Evolutionary conservation across 306 rosid genomes (phyloP).

Genomic region (Corylus americana): DNA sequence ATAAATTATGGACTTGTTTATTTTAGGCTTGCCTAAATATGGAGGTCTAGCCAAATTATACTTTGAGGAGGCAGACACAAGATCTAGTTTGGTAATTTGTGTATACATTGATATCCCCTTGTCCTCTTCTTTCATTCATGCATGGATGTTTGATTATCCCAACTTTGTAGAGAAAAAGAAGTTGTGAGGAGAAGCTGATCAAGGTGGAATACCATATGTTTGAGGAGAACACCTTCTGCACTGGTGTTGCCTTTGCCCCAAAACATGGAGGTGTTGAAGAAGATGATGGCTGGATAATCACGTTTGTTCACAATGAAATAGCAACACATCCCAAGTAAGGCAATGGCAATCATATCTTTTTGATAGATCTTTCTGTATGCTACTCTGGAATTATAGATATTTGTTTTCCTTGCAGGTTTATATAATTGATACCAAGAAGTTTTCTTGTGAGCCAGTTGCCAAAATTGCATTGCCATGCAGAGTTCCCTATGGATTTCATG

Average conservation of each 20-base stretch:
- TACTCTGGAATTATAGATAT: not conserved
- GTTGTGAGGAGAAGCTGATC: conserved; percentile 28
- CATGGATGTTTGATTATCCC: not conserved
- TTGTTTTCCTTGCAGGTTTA: conserved; percentile 41
- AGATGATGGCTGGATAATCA: conserved; percentile 81
- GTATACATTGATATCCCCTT: not conserved
- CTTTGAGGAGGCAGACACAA: conserved; percentile 48
- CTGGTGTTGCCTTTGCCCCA: conserved; percentile 63
- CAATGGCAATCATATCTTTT: not conserved
- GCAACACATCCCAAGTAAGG: conserved; percentile 45
- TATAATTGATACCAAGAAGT: conserved; percentile 52
- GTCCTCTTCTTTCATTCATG: not conserved
- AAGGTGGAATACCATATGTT: conserved; percentile 62
- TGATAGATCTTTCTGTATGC: not conserved
- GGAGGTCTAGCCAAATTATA: conserved; percentile 63
- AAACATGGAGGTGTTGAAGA: conserved; percentile 47
- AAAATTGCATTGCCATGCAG: conserved; percentile 52
- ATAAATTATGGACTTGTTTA: not conserved
- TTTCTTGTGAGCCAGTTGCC: conserved; percentile 46
- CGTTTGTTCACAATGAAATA: conserved; percentile 75
- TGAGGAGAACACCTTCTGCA: conserved; percentile 59
- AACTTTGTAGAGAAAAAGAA: conserved; percentile 27
- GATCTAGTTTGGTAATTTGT: conserved; percentile 32
- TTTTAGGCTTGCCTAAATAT: conserved; percentile 45
- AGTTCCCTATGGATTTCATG: conserved; percentile 72